These are phyloP conservation scores for Leccinum imitatum DNA, from an alignment of 768 basidiomycete species.

Conservation along the genomic window DNA sequence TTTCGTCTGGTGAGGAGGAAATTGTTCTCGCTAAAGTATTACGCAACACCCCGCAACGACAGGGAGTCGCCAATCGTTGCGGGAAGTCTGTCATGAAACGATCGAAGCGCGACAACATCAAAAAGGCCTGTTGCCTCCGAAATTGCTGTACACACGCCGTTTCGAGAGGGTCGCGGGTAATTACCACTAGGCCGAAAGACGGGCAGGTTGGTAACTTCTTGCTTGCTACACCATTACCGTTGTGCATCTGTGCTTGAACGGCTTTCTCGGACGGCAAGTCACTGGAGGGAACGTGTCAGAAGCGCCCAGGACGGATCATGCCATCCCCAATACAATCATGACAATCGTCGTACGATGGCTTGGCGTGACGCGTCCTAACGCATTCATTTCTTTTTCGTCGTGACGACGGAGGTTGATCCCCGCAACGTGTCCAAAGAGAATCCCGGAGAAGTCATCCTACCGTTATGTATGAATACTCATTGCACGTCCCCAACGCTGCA, in stretches of 20 bases:
- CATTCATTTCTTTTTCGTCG: neutral
- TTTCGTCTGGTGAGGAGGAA: neutral
- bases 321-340: neutral
- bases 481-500: neutral
- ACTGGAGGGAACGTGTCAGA: neutral
- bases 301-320: neutral
- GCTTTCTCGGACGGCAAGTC: neutral
- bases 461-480: neutral
- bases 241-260: neutral
- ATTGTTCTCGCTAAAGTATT: neutral
- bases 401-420: neutral
- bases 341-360: neutral
- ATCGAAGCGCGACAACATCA: neutral
- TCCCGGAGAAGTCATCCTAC: neutral
- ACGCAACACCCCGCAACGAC: conserved; percentile 1
- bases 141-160: neutral
- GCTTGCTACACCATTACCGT: neutral
- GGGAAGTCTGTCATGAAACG: neutral
- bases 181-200: neutral
- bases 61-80: neutral
- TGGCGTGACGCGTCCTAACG: neutral
- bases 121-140: neutral
- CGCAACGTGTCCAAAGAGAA: neutral
- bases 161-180: neutral
- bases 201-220: neutral